These are phyloP conservation scores for Flaveria robusta DNA, from an alignment of 129 eudicot genomes.

Conservation along the genomic window DNA sequence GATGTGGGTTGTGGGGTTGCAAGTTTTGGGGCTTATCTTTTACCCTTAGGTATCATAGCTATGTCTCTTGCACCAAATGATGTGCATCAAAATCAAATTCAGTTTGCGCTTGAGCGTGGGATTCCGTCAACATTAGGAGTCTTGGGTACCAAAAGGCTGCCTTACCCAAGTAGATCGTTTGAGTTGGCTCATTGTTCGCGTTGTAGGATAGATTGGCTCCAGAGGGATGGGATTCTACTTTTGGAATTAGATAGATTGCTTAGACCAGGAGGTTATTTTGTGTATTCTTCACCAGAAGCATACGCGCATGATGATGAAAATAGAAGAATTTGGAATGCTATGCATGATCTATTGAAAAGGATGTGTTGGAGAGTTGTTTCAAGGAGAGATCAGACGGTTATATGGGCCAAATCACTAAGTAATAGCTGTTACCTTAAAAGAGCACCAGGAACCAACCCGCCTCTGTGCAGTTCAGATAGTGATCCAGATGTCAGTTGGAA, in stretches of 20 bases:
- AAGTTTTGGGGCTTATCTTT: conserved; percentile 87
- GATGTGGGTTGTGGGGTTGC: conserved; percentile 92
- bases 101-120: conserved; percentile 87
- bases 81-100: conserved; percentile 87
- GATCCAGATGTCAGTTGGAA: conserved; percentile 87
- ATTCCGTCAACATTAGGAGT: conserved; percentile 79
- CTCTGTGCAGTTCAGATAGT: conserved; percentile 57
- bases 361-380: conserved; percentile 96
- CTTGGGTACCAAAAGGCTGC: conserved; percentile 84
- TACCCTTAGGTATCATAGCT: conserved; percentile 66
- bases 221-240: conserved; percentile 79
- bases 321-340: conserved; percentile 75
- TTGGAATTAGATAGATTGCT: conserved; percentile 82
- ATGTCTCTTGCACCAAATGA: conserved; percentile 92
- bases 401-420: conserved; percentile 84
- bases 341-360: conserved; percentile 72
- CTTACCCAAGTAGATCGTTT: conserved; percentile 85
- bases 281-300: conserved; percentile 92
- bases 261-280: conserved; percentile 92
- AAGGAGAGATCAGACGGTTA: conserved; percentile 81
- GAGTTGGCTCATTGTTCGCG: conserved; percentile 92
- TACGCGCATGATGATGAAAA: conserved; percentile 86
- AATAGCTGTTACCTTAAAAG: conserved; percentile 79
- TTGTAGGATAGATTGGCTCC: conserved; percentile 91
- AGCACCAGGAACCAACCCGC: conserved; percentile 59